Base-by-base conservation (phyloP, 2,329 filamentous ascomycete genomes). In the Lomentospora prolificans region DNA sequence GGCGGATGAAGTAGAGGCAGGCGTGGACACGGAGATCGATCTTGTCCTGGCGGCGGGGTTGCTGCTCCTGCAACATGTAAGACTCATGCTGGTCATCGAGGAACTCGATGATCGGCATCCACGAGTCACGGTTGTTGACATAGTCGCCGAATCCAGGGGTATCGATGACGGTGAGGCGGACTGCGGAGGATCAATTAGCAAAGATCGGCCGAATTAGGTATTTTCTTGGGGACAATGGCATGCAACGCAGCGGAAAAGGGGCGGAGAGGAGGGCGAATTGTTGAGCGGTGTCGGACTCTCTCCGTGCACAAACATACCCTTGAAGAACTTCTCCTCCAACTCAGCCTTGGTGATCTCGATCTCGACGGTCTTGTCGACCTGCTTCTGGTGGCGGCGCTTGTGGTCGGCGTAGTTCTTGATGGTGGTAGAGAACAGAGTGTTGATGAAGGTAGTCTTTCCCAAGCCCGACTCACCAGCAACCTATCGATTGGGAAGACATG, bases 371-470 rank as follows among this genome's bases (percentile, higher is more conserved):
- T 97, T 97, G 79, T 99, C 94, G 64, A 97, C 84, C 80, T 99
- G 94, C 85, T 99, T 99, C 77, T 94, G 89, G 75, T 99, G 94
- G 70, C 94, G 89, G 75, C 90, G 89, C 82, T 96, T 96, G 84
- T 99, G 92, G 75, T 99, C 94, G 82, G 94, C 94, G 74, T 99
- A 99, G 83, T 97, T 99, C 83, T 99, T 99, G 84, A 99, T 99
- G 66, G 94, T 99, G 63, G 95, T 99, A 61, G 94, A 99, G 82
- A 99, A 99, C 59, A 99, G 86, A 58, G 94, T 99, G 85, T 99
- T 99, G 85, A 99, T 97, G 77, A 99, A 99, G 67, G 94, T 99
- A 25, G 95, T 99, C 84, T 99, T 99, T 79, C 94, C 94, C 65
- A 97, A 78, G 69, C 92, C 92, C 64, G 94, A 97, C 79, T 99